Percentiles rank a stretch among this genome's conserved stretches.
These are phyloP conservation scores for Ephemerocybe angulata DNA, from an alignment of 768 basidiomycete genomes.

Conservation along the genomic window DNA sequence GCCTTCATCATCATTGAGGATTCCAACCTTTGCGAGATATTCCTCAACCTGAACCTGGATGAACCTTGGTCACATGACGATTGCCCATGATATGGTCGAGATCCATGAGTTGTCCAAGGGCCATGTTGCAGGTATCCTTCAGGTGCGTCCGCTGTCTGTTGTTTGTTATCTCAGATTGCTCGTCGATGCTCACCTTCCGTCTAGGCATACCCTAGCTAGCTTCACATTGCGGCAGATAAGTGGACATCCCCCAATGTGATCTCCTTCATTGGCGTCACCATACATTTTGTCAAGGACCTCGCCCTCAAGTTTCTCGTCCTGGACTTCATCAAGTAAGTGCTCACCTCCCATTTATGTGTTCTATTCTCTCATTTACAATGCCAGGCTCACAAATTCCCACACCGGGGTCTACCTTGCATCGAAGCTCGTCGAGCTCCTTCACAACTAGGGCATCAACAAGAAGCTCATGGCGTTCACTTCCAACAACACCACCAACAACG, in stretches of 20 bases:
- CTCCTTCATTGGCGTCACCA: slow-evolving; percentile 1
- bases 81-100: too few species aligned
- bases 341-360: too few species aligned
- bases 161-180: too few species aligned
- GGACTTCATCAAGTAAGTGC: slow-evolving; percentile 17
- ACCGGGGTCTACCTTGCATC: slow-evolving; percentile 26
- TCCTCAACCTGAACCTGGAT: too few species aligned
- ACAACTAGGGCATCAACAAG: slow-evolving; percentile 22
- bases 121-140: too few species aligned
- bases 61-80: too few species aligned
- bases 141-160: too few species aligned
- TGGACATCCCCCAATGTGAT: background rate
- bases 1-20: too few species aligned
- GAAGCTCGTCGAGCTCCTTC: slow-evolving; percentile 19
- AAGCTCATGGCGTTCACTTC: slow-evolving; percentile 19
- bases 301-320: slow-evolving; percentile 11
- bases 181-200: too few species aligned
- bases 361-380: too few species aligned
- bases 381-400: slow-evolving; percentile 23
- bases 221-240: background rate
- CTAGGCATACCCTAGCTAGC: background rate
- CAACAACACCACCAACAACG: slow-evolving; percentile 25
- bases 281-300: background rate
- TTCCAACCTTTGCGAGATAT: too few species aligned
- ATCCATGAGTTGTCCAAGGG: too few species aligned